Evolutionary conservation across 345 rosid genomes (phyloP).

Genomic region (Eucalyptus camaldulensis): DNA sequence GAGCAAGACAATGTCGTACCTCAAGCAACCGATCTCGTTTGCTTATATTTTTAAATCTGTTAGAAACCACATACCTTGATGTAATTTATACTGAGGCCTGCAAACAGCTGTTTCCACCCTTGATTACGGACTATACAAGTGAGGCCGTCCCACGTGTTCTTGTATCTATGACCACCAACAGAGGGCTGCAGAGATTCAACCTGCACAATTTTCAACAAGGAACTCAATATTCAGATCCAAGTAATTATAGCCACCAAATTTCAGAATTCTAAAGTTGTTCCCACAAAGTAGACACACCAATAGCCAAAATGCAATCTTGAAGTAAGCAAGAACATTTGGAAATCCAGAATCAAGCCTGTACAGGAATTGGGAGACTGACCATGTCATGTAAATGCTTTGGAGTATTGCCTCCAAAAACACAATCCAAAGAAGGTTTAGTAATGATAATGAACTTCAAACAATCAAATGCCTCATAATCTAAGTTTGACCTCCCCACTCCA

Average conservation of each 20-base stretch:
- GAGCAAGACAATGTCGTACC: not conserved
- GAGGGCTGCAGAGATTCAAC: slow-evolving; percentile 62
- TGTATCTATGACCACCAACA: slow-evolving; percentile 38
- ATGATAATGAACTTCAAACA: not conserved
- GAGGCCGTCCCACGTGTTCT: slow-evolving; percentile 66
- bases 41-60: too few relatives aligned
- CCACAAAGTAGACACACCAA: not conserved
- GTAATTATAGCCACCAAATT: not conserved
- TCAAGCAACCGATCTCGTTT: not conserved
- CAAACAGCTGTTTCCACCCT: slow-evolving; percentile 94
- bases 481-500: not conserved
- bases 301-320: not conserved
- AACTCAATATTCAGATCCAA: not conserved
- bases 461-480: not conserved
- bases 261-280: not conserved
- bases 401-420: not conserved
- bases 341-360: not conserved
- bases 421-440: not conserved
- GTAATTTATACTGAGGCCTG: slow-evolving; percentile 93
- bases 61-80: slow-evolving; percentile 40
- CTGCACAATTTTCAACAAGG: slow-evolving; percentile 16
- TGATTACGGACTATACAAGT: slow-evolving; percentile 52
- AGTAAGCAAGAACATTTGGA: not conserved
- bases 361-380: not conserved
- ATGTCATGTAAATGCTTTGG: not conserved